Base-by-base conservation (phyloP, 2,329 filamentous ascomycete species). In the Trichoderma cornu-damae region DNA sequence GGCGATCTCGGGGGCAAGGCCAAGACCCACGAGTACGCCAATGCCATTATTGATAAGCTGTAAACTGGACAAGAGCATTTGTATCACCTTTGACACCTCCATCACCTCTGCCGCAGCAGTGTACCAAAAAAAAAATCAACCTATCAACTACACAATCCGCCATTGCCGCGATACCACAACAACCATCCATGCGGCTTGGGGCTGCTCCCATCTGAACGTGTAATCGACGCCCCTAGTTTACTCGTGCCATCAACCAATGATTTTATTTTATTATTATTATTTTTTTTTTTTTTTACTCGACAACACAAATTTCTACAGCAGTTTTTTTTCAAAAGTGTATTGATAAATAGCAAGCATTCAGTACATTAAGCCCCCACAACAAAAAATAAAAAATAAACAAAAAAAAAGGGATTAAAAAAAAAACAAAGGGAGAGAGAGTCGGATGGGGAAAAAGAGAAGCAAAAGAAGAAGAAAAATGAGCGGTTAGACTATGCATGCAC, bases 1-100 rank as follows among this genome's bases (percentile, higher is more conserved):
- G 93, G 94, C 69, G 94, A 99, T 76, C 81, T 99, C 68, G 94
- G 94, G 68, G 94, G 94, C 73, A 96, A 91, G 80, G 84, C 94
- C 68, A 96, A 95, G 86, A 99, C 94, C 60, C 80, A 87, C 77
- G 90, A 99, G 80, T 99, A 95, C 75, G 90, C 94, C 59, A 82
- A 82, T 60, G 93, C 94, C 66, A 96, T 99, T 72, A 96, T 97
- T 75, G 72, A 73, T 65, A 84, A 79, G 75, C 75, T 85, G 76
- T 84, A 80, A 75, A 69, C 16, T 6, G 7, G 16, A 20, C n/a
- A 6, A 47, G 42, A 8, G 14, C 20, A 12, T 6, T 8, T 18
- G 16, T 24, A 30, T 43, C 30, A 53, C 40, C 26, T 35, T 51
- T 20, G 38, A 53, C 44, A 53, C 50, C 50, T 53, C 34, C 24